phyloP scores from a whole-genome alignment of 352 stramenopile genomes.

The Phytopythium helicoides region DNA sequence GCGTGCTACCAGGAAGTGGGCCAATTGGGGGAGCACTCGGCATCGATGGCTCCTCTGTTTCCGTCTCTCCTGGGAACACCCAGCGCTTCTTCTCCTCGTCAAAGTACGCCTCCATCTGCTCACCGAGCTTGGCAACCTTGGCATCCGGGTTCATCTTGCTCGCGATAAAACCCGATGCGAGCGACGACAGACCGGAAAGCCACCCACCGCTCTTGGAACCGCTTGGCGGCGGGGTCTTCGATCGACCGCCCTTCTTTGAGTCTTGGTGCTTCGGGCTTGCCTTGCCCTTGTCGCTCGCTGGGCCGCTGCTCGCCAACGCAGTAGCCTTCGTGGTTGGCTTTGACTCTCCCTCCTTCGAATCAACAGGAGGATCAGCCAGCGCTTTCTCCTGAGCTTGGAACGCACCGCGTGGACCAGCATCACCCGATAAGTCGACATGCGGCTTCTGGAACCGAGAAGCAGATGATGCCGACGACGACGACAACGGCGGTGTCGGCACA shows the following conservation, averaged over 20 bases:
- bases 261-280: constrained; percentile 66
- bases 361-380: constrained; percentile 5
- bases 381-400: constrained; percentile 16
- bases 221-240: constrained; percentile 80
- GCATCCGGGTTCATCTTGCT: constrained; percentile 83
- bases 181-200: constrained; percentile 55
- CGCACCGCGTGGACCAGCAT: constrained; percentile 23
- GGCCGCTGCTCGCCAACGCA: constrained; percentile 29
- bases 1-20: constrained; percentile 52
- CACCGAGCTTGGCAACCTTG: constrained; percentile 76
- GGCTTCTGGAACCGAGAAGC: constrained; percentile 25
- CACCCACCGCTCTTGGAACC: constrained; percentile 53
- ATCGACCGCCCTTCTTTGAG: constrained; percentile 55
- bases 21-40: constrained; percentile 72
- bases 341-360: constrained; percentile 18
- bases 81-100: constrained; percentile 84
- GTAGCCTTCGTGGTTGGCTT: constrained; percentile 12
- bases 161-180: constrained; percentile 42
- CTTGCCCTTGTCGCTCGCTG: constrained; percentile 71
- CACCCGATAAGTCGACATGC: constrained; percentile 39
- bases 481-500: constrained; percentile 4
- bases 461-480: constrained; percentile 1
- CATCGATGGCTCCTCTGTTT: constrained; percentile 53
- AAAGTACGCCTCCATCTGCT: constrained; percentile 81
- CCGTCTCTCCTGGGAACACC: constrained; percentile 81